These are phyloP conservation scores for Austropuccinia psidii DNA, from an alignment of 1,284 basidiomycete species.

Conservation along the genomic window DNA sequence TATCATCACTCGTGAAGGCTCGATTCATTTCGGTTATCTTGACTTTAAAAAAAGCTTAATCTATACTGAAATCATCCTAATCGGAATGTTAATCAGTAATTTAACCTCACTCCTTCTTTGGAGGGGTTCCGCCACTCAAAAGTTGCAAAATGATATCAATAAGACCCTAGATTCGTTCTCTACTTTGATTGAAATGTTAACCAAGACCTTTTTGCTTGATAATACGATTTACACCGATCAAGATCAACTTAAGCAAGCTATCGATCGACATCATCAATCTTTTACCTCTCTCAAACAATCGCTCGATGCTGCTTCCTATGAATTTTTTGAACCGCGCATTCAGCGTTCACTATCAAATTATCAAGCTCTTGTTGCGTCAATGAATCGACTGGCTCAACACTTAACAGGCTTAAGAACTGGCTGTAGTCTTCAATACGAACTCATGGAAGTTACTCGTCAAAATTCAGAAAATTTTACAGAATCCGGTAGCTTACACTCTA, in stretches of 20 bases:
- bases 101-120: constrained; percentile 73
- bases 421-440: constrained; percentile 69
- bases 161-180: constrained; percentile 78
- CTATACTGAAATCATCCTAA: constrained; percentile 55
- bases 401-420: constrained; percentile 75
- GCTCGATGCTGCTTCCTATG: constrained; percentile 71
- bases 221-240: constrained; percentile 44
- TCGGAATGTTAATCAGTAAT: constrained; percentile 72
- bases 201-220: constrained; percentile 73
- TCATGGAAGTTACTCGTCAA: constrained; percentile 52
- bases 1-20: constrained; percentile 33
- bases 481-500: constrained; percentile 46
- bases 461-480: constrained; percentile 38
- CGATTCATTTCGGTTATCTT: constrained; percentile 34
- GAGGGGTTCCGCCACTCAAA: constrained; percentile 72
- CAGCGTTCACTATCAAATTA: constrained; percentile 57
- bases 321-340: constrained; percentile 57
- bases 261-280: constrained; percentile 53
- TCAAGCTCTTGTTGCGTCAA: constrained; percentile 69
- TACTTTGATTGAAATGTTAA: constrained; percentile 70
- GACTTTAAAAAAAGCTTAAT: constrained; percentile 35
- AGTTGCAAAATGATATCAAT: constrained; percentile 70
- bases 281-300: constrained; percentile 79
- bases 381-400: constrained; percentile 83
- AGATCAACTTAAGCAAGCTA: constrained; percentile 54